These are phyloP conservation scores for Backusella psychrophila DNA, from an alignment of 192 early-diverging fungal species.

Conservation along the genomic window DNA sequence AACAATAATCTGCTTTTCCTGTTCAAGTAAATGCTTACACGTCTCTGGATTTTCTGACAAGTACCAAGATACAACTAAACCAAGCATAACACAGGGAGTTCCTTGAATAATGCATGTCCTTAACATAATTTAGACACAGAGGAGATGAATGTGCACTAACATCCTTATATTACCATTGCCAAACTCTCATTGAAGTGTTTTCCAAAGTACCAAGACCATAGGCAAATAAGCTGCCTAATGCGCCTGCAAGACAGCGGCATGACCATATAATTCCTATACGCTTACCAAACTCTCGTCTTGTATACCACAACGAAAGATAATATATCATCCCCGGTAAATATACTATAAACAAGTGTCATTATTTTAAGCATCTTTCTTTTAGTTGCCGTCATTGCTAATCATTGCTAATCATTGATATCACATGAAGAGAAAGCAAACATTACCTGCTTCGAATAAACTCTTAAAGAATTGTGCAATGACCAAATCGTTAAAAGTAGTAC, in stretches of 20 bases:
- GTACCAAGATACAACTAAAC: constrained; percentile 30
- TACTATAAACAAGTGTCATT: background rate
- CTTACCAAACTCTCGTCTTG: constrained; percentile 41
- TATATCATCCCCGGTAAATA: constrained; percentile 46
- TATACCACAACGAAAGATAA: constrained; percentile 54
- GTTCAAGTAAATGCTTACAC: constrained; percentile 28
- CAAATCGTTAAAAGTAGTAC: constrained; percentile 28
- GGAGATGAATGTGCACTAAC: background rate
- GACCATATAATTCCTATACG: constrained; percentile 37
- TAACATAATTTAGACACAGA: background rate
- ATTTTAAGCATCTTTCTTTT: background rate
- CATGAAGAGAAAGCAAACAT: background rate
- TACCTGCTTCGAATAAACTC: constrained; percentile 43
- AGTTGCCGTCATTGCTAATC: too few species aligned
- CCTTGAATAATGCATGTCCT: constrained; percentile 62
- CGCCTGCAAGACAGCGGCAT: constrained; percentile 13
- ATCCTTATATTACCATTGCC: constrained; percentile 1
- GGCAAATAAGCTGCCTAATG: constrained; percentile 57
- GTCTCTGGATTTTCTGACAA: constrained; percentile 42
- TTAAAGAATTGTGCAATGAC: constrained; percentile 48
- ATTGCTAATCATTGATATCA: background rate
- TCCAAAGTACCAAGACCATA: constrained; percentile 52
- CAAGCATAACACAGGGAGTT: constrained; percentile 43
- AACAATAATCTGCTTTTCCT: constrained; percentile 38
- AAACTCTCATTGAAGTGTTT: constrained; percentile 22